Evolutionary conservation across 306 rosid genomes (phyloP), one percentile per base, ranked within the genome.

Genomic region (Rubus idaeus): DNA sequence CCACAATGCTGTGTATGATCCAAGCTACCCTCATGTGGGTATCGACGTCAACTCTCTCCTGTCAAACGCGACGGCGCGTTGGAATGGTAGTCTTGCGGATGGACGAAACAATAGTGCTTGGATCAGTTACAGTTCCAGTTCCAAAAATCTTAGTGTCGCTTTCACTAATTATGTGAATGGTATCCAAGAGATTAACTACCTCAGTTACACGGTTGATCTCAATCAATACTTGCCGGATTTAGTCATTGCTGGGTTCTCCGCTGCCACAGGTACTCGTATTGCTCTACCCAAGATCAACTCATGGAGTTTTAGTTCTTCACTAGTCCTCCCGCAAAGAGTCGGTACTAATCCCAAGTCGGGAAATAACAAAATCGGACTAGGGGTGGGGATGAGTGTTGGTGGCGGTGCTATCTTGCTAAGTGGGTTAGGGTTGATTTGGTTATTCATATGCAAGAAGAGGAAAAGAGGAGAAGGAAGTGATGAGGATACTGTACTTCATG

Each of bases 111-210:
- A 85, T 63, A 39, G 78, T 8, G 82, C 70, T 73, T 42, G 17
- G 76, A 75, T 80, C 23, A 71, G 3, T 44, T 86, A 83, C 30
- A 58, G 75, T 52, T 77, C 85, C 3, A 77, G 14, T 46, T 68
- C 80, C 9, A 6, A 23, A 1, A 81, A 71, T 65, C 61, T 79
- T 30, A 85, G 81, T 72, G 40, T 85, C 68, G 10, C 70, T 12
- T 79, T 85, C 68, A 82, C 77, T 7, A 75, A 23, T 23, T 64
- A n/a, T 16, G 26, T 0, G 3, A 73, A 74, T 18, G 39, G 16
- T 44, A 37, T 20, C 37, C 7, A 4, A 26, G 47, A n/a, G 4
- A 3, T 9, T 26, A 68, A 46, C 17, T 8, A 17, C 20, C 56
- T 86, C 17, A 23, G 23, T 6, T 21, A 56, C 13, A 17, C 0